Percentiles rank a stretch among this genome's conserved stretches.
Conservation (phyloP, 495 filamentous ascomycete species). For the Talaromyces borbonicus region DNA sequence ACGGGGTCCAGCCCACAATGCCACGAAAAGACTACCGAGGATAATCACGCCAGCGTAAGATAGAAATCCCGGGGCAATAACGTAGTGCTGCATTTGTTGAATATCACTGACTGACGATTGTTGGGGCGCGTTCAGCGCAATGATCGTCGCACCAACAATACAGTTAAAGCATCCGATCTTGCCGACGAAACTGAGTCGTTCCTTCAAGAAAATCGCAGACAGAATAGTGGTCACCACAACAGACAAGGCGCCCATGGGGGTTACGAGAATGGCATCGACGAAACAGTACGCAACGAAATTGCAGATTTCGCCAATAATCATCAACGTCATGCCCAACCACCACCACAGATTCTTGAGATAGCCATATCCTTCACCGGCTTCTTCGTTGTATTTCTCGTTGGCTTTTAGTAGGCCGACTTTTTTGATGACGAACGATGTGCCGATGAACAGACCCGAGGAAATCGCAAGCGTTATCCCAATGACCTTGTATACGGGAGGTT, state of each 20-base stretch:
- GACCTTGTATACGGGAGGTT: slow-evolving; percentile 66
- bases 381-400: slow-evolving; percentile 94
- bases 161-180: slow-evolving; percentile 94
- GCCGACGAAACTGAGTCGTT: slow-evolving; percentile 88
- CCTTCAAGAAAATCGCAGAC: slow-evolving; percentile 93
- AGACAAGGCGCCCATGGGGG: slow-evolving; percentile 85
- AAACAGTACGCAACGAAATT: slow-evolving; percentile 98
- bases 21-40: slow-evolving; percentile 57
- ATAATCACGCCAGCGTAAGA: slow-evolving; percentile 78
- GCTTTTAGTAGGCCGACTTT: slow-evolving; percentile 85
- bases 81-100: slow-evolving; percentile 85
- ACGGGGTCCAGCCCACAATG: slow-evolving; percentile 75
- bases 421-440: slow-evolving; percentile 90
- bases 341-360: slow-evolving; percentile 94
- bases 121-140: slow-evolving; percentile 84
- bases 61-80: slow-evolving; percentile 80
- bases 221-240: slow-evolving; percentile 91
- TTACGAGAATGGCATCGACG: slow-evolving; percentile 93
- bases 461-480: slow-evolving; percentile 83
- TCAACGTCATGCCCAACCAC: slow-evolving; percentile 95
- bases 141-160: slow-evolving; percentile 86
- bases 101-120: slow-evolving; percentile 80
- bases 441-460: slow-evolving; percentile 87
- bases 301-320: slow-evolving; percentile 95
- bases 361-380: slow-evolving; percentile 93